Percentiles rank a stretch among this genome's conserved stretches.
These are phyloP conservation scores for Trypanosoma grayi DNA, from an alignment of 208 protist species.

Conservation along the genomic window DNA sequence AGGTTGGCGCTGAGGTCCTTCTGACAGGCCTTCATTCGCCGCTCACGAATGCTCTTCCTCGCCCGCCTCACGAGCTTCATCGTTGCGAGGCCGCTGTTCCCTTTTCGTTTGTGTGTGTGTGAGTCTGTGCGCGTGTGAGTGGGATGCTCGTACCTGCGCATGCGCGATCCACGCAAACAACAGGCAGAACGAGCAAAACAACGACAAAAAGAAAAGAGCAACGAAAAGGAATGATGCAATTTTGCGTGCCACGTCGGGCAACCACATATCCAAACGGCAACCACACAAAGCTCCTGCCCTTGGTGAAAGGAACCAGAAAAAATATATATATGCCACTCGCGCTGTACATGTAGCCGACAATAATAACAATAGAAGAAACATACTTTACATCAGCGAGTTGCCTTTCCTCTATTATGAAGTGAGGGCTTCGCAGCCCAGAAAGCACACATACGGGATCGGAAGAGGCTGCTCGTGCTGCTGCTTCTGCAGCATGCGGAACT, in stretches of 20 bases:
- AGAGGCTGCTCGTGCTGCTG: slow-evolving; percentile 54
- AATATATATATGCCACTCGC: background rate
- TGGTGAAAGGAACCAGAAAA: background rate
- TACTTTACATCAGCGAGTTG: too few species aligned
- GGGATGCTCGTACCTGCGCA: too few species aligned
- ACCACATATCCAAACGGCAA: too few species aligned
- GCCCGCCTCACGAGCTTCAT: slow-evolving; percentile 88
- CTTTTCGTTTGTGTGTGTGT: background rate
- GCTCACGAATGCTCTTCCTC: slow-evolving; percentile 84
- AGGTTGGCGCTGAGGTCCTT: slow-evolving; percentile 80
- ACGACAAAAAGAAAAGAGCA: slow-evolving; percentile 5
- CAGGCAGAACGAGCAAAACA: slow-evolving; percentile 7
- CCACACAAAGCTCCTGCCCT: too few species aligned
- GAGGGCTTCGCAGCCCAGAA: slow-evolving; percentile 36
- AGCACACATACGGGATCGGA: slow-evolving; percentile 60
- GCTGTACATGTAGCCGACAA: background rate
- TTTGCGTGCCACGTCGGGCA: background rate
- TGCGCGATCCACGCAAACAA: background rate
- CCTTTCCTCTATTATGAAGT: slow-evolving; percentile 13
- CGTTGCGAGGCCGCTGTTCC: background rate
- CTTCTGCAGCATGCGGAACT: slow-evolving; percentile 56
- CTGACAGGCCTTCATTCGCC: slow-evolving; percentile 86
- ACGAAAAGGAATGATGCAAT: background rate
- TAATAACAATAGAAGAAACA: slow-evolving; percentile 5
- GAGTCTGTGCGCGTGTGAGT: too few species aligned